Evolutionary conservation across 2,329 filamentous ascomycete genomes (phyloP), one percentile per base, ranked within the genome.

Genomic region (Arthrocladium fulminans): DNA sequence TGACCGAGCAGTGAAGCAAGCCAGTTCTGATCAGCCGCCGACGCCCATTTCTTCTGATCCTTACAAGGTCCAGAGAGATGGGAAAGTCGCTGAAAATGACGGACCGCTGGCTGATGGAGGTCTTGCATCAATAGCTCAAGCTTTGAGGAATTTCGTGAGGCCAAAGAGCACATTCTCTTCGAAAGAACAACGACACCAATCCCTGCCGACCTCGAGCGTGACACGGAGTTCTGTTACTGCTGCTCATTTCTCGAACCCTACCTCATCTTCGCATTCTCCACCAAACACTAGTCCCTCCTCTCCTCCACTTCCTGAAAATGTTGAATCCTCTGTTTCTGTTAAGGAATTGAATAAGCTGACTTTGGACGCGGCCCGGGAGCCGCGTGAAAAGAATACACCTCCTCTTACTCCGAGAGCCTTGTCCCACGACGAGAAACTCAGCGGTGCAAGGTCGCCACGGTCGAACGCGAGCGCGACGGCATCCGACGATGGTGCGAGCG

Each of bases 401-500:
- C 83, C 88, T 52, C 89, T 90, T 58, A 94, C 90, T 48, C 90
- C 88, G 55, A 83, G 90, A 70, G 86, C 89, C 51, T 80, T 90
- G 61, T 94, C 88, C 49, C 76, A 79, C 65, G 79, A 80, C 61
- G 72, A 70, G 39, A 56, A 60, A 22, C 58, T 63, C 57, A 52
- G 60, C 64, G 55, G 22, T 53, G 50, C 49, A 47, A 51, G 37
- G 51, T 53, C 49, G 52, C 48, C 38, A 40, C 52, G 34, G 47
- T 52, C 59, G 45, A 58, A 63, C 47, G 40, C 57, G 42, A 53
- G 48, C 50, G 47, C 53, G 34, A 51, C 55, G 10, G 55, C 61
- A 24, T 54, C 64, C 3, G 45, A 56, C 17, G 50, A 51, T 22
- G 22, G 25, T 19, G 47, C 42, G 5, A 41, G 25, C 29, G 35